Conservation (phyloP, 345 rosid species). For the Euphorbia pulcherrima region DNA sequence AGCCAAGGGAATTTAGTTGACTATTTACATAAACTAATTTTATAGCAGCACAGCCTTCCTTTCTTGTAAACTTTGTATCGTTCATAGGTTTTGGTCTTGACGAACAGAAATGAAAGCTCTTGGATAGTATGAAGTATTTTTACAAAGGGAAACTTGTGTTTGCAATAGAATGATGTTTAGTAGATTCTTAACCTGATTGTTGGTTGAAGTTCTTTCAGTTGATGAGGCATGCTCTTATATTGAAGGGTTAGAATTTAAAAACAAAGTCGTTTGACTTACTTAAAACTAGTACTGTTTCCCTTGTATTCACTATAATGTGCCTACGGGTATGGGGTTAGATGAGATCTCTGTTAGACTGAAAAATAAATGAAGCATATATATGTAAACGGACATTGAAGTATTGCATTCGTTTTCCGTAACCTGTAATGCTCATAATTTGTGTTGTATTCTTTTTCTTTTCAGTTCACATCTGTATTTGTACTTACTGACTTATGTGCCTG, state of each 20-base stretch:
- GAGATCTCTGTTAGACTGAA: neutral
- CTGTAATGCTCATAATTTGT: slow-evolving; percentile 10
- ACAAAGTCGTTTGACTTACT: neutral
- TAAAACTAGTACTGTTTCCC: neutral
- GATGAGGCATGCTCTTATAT: neutral
- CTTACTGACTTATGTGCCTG: slow-evolving; percentile 15
- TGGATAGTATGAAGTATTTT: neutral
- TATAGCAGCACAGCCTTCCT: neutral
- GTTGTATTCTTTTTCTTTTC: neutral
- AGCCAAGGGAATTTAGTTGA: neutral
- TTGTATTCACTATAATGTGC: neutral
- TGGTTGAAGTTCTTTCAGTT: neutral
- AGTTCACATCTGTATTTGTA: neutral
- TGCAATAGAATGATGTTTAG: neutral
- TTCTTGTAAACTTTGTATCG: neutral
- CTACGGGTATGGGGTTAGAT: too few relatives aligned
- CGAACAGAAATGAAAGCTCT: neutral
- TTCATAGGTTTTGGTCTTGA: neutral
- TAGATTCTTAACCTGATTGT: neutral
- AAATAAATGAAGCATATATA: neutral
- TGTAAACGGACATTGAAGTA: neutral
- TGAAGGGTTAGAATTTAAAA: neutral
- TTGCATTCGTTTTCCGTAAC: neutral
- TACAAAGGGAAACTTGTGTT: neutral
- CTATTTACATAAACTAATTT: neutral